Conservation (phyloP, 495 filamentous ascomycete genomes). For the Penicillium simplicissimum region DNA sequence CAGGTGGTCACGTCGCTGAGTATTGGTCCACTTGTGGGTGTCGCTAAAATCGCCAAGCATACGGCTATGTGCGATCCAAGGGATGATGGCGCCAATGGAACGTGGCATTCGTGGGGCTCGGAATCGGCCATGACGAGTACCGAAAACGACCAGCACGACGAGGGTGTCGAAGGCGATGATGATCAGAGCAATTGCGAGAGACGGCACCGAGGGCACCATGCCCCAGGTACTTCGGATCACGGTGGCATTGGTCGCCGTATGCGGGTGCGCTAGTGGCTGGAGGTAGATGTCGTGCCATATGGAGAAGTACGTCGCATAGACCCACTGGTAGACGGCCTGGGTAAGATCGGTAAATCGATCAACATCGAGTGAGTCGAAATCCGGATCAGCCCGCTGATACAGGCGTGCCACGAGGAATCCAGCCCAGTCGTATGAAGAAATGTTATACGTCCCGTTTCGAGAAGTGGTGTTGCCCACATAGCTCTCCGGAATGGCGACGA, state of each 20-base stretch:
- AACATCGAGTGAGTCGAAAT: conserved; percentile 31
- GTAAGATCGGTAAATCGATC: conserved; percentile 29
- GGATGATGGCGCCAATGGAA: conserved; percentile 41
- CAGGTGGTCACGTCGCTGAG: conserved; percentile 34
- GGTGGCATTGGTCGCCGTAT: conserved; percentile 29
- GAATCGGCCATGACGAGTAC: conserved; percentile 42
- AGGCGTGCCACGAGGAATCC: conserved; percentile 43
- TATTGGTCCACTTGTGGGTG: conserved; percentile 37
- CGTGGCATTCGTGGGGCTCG: conserved; percentile 42
- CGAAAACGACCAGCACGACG: conserved; percentile 42
- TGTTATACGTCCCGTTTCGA: conserved; percentile 30
- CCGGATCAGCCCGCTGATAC: conserved; percentile 32
- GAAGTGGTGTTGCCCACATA: conserved; percentile 34
- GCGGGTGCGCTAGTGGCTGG: conserved; percentile 23
- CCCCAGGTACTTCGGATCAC: conserved; percentile 38
- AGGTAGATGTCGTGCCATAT: conserved; percentile 43
- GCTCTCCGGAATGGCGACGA: conserved; percentile 41
- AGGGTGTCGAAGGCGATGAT: conserved; percentile 42
- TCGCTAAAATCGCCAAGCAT: conserved; percentile 41
- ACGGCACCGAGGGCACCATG: conserved; percentile 39
- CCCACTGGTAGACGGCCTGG: conserved; percentile 44
- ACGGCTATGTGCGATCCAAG: conserved; percentile 43
- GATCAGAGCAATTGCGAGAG: conserved; percentile 32
- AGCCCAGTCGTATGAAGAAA: conserved; percentile 45
- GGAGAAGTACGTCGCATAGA: conserved; percentile 45